Conservation (phyloP, 768 basidiomycete species). For the Collybia mongolica region DNA sequence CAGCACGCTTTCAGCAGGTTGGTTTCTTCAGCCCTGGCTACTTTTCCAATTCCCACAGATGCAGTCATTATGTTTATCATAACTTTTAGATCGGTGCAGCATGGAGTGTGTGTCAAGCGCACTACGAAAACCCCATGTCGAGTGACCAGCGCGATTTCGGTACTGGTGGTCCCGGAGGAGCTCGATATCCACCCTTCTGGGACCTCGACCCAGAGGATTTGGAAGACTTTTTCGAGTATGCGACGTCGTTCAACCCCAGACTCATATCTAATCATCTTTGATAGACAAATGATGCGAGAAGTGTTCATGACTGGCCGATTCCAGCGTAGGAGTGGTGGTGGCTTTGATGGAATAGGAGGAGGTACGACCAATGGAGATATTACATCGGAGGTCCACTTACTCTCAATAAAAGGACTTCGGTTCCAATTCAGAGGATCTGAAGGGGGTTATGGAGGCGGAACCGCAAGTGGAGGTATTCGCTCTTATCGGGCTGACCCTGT, state of each 20-base stretch:
- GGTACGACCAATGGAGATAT: too few species aligned
- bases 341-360: too few species aligned
- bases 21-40: background rate
- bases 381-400: too few species aligned
- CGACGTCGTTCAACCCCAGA: slow-evolving; percentile 2
- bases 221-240: slow-evolving; percentile 27
- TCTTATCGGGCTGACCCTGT: slow-evolving; percentile 9
- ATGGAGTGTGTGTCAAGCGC: slow-evolving; percentile 31
- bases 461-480: background rate
- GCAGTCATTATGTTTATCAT: too few species aligned
- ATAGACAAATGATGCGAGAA: slow-evolving; percentile 33
- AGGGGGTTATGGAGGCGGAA: too few species aligned
- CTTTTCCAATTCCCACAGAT: too few species aligned
- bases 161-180: too few species aligned
- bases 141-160: slow-evolving; percentile 15
- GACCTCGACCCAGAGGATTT: slow-evolving; percentile 26
- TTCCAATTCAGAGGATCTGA: too few species aligned
- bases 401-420: too few species aligned
- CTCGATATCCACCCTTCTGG: too few species aligned
- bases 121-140: slow-evolving; percentile 33
- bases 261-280: slow-evolving; percentile 1
- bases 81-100: slow-evolving; percentile 29
- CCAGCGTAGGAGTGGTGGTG: too few species aligned
- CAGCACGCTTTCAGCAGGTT: slow-evolving; percentile 33
- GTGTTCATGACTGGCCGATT: slow-evolving; percentile 21